Base-by-base conservation (phyloP, 225 moss, liverwort and hornwort genomes). In the Marchantia paleacea region DNA sequence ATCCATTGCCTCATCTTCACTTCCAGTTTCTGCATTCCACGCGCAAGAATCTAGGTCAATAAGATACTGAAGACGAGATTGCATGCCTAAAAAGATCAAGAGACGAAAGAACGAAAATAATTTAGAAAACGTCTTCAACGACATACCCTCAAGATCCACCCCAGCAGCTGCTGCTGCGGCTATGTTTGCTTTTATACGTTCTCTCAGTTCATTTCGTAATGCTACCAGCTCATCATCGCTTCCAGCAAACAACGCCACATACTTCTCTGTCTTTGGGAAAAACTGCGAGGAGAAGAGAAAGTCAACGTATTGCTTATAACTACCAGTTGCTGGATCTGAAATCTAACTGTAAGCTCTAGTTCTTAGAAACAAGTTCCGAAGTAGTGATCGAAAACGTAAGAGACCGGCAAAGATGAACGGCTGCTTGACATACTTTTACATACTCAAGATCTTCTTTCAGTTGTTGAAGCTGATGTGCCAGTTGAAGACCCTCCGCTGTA, bases 401-500 rank as follows among this genome's bases (percentile, higher is more conserved):
- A 75, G 7, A 15, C 4, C 39, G 16, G 20, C 19, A 54, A 30
- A 71, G 22, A 22, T 1, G 71, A 50, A 20, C 31, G 47, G 48
- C 29, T 49, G 71, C 5, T 57, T 53, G 25, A 84, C 90, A 19
- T 93, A 97, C 97, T 83, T 88, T 91, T 69, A 99, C 95, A 86
- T 95, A 99, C 86, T 99, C 95, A 80, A 95, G 92, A 83, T 99
- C 99, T 89, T 99, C 95, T 83, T 92, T 94, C 80, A 99, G 87
- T 69, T 91, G 90, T 77, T 79, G 84, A 52, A 99, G 95, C 88
- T 94, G 88, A 72, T 92, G 89, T 72, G 90, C 85, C 75, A 99
- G 77, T 52, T 83, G 76, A 65, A 78, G 85, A 63, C 87, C 57
- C 61, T 87, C 94, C 58, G 91, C 86, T 62, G 81, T 75, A 82